A percentile compares a stretch with the other conserved stretches of the same genome.
Evolutionary conservation across 1,284 basidiomycete species (phyloP).

Genomic region (Papiliotrema laurentii): DNA sequence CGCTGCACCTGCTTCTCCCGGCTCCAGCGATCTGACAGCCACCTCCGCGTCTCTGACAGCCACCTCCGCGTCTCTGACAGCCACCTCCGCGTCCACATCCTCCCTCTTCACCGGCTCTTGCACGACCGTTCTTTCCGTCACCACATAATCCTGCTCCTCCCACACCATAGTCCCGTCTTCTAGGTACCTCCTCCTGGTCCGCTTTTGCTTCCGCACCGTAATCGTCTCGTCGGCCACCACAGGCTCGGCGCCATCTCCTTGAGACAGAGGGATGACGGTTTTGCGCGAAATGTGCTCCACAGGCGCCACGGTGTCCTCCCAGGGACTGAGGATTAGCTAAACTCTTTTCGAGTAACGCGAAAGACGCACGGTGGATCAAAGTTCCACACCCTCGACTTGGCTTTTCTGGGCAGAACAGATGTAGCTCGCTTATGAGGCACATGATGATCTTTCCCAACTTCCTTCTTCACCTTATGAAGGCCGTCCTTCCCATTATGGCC

Average conservation of each 20-base stretch:
- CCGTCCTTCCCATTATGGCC: too few relatives aligned
- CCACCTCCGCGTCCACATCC: background rate
- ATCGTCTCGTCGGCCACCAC: slow-evolving; percentile 11
- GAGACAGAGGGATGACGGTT: too few relatives aligned
- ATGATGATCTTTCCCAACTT: slow-evolving; percentile 5
- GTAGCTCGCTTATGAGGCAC: slow-evolving; percentile 3
- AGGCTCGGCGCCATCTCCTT: background rate
- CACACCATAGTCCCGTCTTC: slow-evolving; percentile 13
- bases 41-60: background rate
- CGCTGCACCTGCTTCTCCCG: too few relatives aligned
- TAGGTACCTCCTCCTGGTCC: slow-evolving; percentile 9
- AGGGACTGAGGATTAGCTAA: too few relatives aligned
- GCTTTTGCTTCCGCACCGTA: slow-evolving; percentile 8
- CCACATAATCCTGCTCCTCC: slow-evolving; percentile 18
- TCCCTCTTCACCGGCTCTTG: background rate
- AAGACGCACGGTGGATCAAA: slow-evolving; percentile 20
- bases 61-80: background rate
- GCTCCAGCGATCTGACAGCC: too few relatives aligned
- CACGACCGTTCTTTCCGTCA: slow-evolving; percentile 12
- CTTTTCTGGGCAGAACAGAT: slow-evolving; percentile 4
- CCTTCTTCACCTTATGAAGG: background rate
- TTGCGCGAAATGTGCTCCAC: too few relatives aligned
- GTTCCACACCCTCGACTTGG: slow-evolving; percentile 13
- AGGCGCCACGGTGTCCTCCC: too few relatives aligned
- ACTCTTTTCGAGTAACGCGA: too few relatives aligned